phyloP scores from a whole-genome alignment of 257 asterid genomes.

The Penstemon barbatus region DNA sequence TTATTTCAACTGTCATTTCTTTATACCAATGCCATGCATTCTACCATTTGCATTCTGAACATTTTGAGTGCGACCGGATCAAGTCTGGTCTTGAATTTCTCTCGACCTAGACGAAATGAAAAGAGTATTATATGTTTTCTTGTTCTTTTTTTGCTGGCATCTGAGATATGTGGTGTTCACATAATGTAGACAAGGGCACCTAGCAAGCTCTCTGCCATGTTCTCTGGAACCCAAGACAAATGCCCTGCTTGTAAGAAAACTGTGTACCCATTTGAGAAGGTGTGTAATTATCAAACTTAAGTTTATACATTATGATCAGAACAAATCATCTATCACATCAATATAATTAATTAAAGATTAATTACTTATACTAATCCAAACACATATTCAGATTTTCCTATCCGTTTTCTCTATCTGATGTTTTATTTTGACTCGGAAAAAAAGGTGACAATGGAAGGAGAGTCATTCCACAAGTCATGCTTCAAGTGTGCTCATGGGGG shows the following conservation, averaged over 20 bases:
- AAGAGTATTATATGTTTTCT: background rate
- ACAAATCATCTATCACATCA: too few species aligned
- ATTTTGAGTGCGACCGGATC: too few species aligned
- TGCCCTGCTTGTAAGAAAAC: constrained; percentile 47
- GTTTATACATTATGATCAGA: too few species aligned
- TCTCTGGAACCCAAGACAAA: constrained; percentile 54
- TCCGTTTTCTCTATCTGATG: background rate
- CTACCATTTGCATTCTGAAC: too few species aligned
- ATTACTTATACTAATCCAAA: too few species aligned
- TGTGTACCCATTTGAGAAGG: constrained; percentile 56
- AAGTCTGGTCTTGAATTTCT: too few species aligned
- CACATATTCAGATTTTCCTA: background rate
- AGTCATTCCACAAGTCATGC: constrained; percentile 49
- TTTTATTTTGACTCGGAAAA: background rate
- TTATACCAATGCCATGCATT: too few species aligned
- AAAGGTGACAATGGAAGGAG: constrained; percentile 47
- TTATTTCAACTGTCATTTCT: background rate
- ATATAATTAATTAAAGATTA: too few species aligned
- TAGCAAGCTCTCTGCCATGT: constrained; percentile 46
- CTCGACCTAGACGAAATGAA: too few species aligned
- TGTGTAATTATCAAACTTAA: constrained; percentile 6
- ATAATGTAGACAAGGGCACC: constrained; percentile 37
- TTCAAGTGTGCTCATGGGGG: constrained; percentile 56
- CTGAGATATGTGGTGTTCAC: background rate
- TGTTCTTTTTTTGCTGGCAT: background rate